Evolutionary conservation across 345 rosid species (phyloP), one percentile per base, ranked within the genome.

Genomic region (Brassica rapa): DNA sequence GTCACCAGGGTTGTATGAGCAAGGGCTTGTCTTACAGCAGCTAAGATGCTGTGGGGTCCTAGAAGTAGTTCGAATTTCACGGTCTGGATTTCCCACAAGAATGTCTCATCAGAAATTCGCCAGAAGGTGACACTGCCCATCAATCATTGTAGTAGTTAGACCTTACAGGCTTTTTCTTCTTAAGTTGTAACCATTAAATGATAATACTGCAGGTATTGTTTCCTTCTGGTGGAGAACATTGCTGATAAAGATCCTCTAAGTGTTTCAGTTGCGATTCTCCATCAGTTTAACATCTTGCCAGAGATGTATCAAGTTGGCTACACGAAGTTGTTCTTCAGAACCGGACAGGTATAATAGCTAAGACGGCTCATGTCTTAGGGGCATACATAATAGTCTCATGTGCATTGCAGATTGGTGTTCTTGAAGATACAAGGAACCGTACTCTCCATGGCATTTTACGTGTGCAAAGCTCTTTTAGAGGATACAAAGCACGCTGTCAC

Each of bases 301-400:
- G 99, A 95, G 89, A 93, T 95, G 98, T 93, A 93, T 84, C 98
- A 93, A 90, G 99, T 93, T 85, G 98, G 99, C 77, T 95, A 93
- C 85, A 95, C 98, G 25, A 95, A 95, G 71, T 81, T 95, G 78
- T 95, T 95, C 86, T 93, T 95, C 82, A 94, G 99, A 59, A 84
- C 98, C 5, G 99, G 98, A 63, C 99, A 95, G 99, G 99, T 95
- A 77, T 76, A 74, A 25, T 57, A 21, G 72, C 15, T 68, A 56
- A 56, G 39, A 57, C 5, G 56, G n/a, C 46, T 49, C 30, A 39
- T 51, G 71, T 69, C 65, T 79, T 61, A 57, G 12, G 8, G 2
- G 4, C 32, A 80, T 8, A 39, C 24, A n/a, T 70, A 80, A 70
- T 1, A 64, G 30, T 10, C 12, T 70, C 55, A n/a, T 80, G 49